Conservation (phyloP, 2,329 filamentous ascomycete genomes). For the Elsinoe australis region DNA sequence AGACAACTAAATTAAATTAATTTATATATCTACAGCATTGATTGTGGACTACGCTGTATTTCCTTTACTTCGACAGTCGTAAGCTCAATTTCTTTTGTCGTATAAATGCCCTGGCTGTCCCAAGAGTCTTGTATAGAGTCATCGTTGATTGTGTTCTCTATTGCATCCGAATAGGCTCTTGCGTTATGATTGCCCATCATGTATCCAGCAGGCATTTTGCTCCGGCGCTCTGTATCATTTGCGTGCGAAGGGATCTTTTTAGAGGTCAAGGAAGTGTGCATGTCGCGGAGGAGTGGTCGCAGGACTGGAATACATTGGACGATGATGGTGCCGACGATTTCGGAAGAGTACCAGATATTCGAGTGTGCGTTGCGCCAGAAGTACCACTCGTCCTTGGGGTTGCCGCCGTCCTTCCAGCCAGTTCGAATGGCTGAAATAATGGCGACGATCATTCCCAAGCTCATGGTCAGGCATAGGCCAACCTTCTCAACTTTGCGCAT, state of each 20-base stretch:
- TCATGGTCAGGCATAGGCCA: slow-evolving; percentile 45
- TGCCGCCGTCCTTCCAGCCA: slow-evolving; percentile 44
- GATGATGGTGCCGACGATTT: slow-evolving; percentile 48
- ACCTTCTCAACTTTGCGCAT: slow-evolving; percentile 45
- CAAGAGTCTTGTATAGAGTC: slow-evolving; percentile 7
- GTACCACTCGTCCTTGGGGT: slow-evolving; percentile 41
- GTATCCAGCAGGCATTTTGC: slow-evolving; percentile 4
- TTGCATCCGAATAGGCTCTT: slow-evolving; percentile 6
- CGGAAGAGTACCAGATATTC: slow-evolving; percentile 46
- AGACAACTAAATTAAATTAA: not conserved
- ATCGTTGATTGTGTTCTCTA: slow-evolving; percentile 3
- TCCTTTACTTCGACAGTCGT: slow-evolving; percentile 9
- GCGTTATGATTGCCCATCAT: slow-evolving; percentile 4
- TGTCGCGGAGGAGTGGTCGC: slow-evolving; percentile 41
- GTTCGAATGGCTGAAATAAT: slow-evolving; percentile 44
- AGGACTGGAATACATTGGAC: slow-evolving; percentile 49
- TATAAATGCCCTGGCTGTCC: slow-evolving; percentile 11
- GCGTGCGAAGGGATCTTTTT: slow-evolving; percentile 26
- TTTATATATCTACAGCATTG: slow-evolving; percentile 1
- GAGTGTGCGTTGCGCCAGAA: slow-evolving; percentile 44
- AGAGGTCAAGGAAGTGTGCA: slow-evolving; percentile 35
- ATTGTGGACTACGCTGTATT: slow-evolving; percentile 1
- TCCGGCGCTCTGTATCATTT: not conserved
- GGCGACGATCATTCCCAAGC: slow-evolving; percentile 45
- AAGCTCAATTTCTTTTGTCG: slow-evolving; percentile 6